These are phyloP conservation scores for Fusarium metavorans DNA, from an alignment of 2,329 filamentous ascomycete genomes.

Conservation along the genomic window DNA sequence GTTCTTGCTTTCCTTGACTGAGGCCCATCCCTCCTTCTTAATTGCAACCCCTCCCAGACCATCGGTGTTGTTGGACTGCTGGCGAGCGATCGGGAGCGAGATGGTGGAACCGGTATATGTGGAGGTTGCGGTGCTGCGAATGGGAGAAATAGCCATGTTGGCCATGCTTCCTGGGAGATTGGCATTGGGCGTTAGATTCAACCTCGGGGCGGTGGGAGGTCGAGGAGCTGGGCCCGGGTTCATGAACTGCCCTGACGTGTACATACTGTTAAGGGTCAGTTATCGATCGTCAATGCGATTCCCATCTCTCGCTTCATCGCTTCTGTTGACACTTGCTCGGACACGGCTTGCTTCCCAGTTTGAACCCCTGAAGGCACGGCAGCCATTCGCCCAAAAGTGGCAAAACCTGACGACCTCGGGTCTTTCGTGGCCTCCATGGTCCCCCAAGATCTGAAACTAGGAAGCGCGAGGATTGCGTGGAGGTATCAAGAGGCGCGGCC, in stretches of 20 bases:
- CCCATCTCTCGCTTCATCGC: background rate
- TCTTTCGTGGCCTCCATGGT: background rate
- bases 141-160: slow-evolving; percentile 80
- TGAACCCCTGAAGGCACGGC: background rate
- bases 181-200: slow-evolving; percentile 81
- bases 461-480: background rate
- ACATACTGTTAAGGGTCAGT: slow-evolving; percentile 59
- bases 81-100: slow-evolving; percentile 74
- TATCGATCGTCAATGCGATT: slow-evolving; percentile 2
- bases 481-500: background rate
- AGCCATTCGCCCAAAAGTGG: background rate
- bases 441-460: background rate
- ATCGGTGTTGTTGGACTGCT: slow-evolving; percentile 70
- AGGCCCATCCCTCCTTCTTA: slow-evolving; percentile 85
- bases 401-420: background rate
- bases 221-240: slow-evolving; percentile 95
- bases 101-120: slow-evolving; percentile 66
- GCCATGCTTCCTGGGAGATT: slow-evolving; percentile 83
- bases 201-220: slow-evolving; percentile 85
- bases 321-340: slow-evolving; percentile 11
- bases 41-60: slow-evolving; percentile 77
- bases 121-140: slow-evolving; percentile 72
- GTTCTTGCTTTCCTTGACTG: slow-evolving; percentile 91
- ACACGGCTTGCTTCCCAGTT: background rate
- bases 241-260: slow-evolving; percentile 82